These are phyloP conservation scores for Parasitella parasitica DNA, from an alignment of 371 early-diverging fungal species.

Conservation along the genomic window DNA sequence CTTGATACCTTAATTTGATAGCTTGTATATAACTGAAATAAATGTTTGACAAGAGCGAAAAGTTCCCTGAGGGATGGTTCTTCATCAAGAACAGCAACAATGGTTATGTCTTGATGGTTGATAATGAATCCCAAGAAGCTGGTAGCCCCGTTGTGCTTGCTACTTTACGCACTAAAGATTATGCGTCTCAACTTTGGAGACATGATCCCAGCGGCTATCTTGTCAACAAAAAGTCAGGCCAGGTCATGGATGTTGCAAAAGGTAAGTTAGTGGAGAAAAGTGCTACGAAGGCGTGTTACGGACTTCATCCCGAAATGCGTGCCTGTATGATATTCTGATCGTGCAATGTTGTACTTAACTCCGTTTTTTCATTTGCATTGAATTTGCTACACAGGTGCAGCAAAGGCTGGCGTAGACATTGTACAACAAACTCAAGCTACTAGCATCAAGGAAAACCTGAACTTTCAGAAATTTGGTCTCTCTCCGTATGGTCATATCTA, in stretches of 20 bases:
- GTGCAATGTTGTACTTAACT: constrained; percentile 2
- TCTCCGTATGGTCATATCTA: constrained; percentile 47
- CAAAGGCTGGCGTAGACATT: constrained; percentile 50
- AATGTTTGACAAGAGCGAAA: constrained; percentile 30
- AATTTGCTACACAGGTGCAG: constrained; percentile 29
- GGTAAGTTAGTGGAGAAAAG: constrained; percentile 27
- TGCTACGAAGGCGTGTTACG: constrained; percentile 3
- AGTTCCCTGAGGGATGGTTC: constrained; percentile 58
- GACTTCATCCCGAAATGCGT: constrained; percentile 8
- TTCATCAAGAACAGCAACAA: constrained; percentile 61
- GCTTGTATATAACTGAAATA: neutral
- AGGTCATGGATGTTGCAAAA: constrained; percentile 57
- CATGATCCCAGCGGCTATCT: constrained; percentile 50
- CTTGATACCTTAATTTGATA: neutral
- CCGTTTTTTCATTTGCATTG: constrained; percentile 7
- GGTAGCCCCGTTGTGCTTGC: constrained; percentile 42
- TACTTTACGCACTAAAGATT: constrained; percentile 37
- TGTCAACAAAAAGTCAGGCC: constrained; percentile 57
- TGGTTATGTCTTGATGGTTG: constrained; percentile 51
- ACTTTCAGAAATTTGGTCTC: constrained; percentile 36
- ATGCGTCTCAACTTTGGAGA: constrained; percentile 55
- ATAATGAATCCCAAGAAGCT: constrained; percentile 27
- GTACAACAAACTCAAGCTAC: constrained; percentile 44
- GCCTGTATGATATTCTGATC: constrained; percentile 4
- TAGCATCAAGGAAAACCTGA: constrained; percentile 24